These are phyloP conservation scores for Xylariaceae sp. DNA, from an alignment of 2,329 filamentous ascomycete genomes.

Conservation along the genomic window DNA sequence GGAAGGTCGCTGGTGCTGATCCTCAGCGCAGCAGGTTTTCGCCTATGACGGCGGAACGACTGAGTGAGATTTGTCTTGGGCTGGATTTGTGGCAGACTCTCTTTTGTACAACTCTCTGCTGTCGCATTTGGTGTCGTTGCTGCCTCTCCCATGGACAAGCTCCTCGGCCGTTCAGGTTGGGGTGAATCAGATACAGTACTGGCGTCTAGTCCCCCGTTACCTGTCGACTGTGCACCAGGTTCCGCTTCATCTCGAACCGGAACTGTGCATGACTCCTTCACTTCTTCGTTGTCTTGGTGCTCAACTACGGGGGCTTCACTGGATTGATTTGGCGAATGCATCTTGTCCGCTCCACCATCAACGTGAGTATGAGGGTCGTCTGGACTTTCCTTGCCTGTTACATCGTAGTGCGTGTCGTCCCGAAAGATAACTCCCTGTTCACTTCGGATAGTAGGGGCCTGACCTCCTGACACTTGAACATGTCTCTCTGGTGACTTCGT, in stretches of 20 bases:
- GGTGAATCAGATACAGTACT: background rate
- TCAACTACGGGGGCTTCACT: background rate
- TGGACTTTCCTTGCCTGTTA: conserved; percentile 9
- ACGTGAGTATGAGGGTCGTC: conserved; percentile 4
- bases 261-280: background rate
- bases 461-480: conserved; percentile 27
- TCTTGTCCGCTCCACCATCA: background rate
- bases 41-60: conserved; percentile 25
- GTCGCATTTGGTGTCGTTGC: background rate
- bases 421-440: conserved; percentile 32
- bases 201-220: background rate
- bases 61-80: conserved; percentile 3
- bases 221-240: background rate
- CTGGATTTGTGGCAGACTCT: conserved; percentile 1
- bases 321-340: background rate
- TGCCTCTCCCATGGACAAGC: background rate
- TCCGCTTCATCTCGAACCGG: background rate
- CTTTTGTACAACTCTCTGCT: background rate
- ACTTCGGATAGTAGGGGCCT: conserved; percentile 29
- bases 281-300: background rate
- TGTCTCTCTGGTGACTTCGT: conserved; percentile 26
- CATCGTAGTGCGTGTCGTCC: conserved; percentile 24
- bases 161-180: background rate
- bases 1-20: conserved; percentile 27
- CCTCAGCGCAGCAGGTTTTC: conserved; percentile 26